Evolutionary conservation across 2,329 filamentous ascomycete genomes (phyloP).

Genomic region (Grosmannia clavigera): DNA sequence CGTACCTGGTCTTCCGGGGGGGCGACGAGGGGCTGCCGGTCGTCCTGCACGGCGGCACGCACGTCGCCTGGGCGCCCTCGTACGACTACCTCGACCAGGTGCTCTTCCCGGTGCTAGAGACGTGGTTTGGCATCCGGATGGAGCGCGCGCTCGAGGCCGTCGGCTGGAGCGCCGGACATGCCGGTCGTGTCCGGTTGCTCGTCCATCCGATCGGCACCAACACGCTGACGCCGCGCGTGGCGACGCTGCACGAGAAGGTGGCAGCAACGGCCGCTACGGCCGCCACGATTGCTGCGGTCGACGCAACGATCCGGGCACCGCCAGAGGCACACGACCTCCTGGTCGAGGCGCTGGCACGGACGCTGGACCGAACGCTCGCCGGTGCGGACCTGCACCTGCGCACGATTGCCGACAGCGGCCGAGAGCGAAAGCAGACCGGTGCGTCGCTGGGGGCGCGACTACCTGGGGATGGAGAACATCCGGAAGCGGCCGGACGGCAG

Average conservation of each 20-base stretch:
- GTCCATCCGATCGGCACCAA: slow-evolving; percentile 23
- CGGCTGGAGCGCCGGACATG: slow-evolving; percentile 33
- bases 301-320: slow-evolving; percentile 40
- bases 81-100: slow-evolving; percentile 53
- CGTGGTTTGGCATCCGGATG: slow-evolving; percentile 34
- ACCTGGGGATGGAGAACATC: slow-evolving; percentile 10
- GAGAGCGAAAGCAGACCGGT: slow-evolving; percentile 4
- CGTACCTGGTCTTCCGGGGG: slow-evolving; percentile 35
- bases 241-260: neutral
- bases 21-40: slow-evolving; percentile 26
- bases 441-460: slow-evolving; percentile 33
- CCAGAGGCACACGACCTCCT: slow-evolving; percentile 28
- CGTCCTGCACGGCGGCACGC: slow-evolving; percentile 45
- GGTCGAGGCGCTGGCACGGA: slow-evolving; percentile 24
- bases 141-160: slow-evolving; percentile 31
- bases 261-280: no score
- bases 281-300: slow-evolving; percentile 28
- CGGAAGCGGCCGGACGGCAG: neutral
- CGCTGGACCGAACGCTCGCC: slow-evolving; percentile 9
- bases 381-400: slow-evolving; percentile 26
- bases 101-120: slow-evolving; percentile 40
- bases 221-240: slow-evolving; percentile 2
- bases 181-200: slow-evolving; percentile 33
- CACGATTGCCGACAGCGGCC: slow-evolving; percentile 35
- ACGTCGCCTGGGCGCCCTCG: slow-evolving; percentile 43